Conservation (phyloP, 2,329 filamentous ascomycete species). For the Aspergillus glaucus region DNA sequence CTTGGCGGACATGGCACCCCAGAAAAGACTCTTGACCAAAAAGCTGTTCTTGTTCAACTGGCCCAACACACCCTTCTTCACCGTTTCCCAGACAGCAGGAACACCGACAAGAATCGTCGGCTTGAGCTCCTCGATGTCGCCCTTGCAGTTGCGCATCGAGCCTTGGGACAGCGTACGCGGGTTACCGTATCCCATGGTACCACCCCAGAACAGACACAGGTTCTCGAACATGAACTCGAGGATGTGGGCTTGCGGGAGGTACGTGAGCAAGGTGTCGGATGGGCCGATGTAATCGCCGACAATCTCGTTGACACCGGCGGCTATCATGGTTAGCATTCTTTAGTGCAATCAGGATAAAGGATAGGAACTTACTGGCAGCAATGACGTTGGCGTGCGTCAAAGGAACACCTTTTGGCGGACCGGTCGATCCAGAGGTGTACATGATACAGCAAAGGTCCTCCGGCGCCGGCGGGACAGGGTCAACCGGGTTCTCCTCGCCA, state of each 20-base stretch:
- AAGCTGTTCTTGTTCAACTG: conserved; percentile 68
- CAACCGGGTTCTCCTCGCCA: conserved; percentile 60
- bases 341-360: background rate
- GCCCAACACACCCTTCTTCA: conserved; percentile 84
- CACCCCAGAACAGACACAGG: conserved; percentile 79
- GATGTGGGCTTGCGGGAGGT: conserved; percentile 91
- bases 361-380: conserved; percentile 58
- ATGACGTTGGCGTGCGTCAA: conserved; percentile 75
- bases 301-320: conserved; percentile 73
- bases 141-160: conserved; percentile 81
- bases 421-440: conserved; percentile 84
- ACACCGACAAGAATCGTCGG: conserved; percentile 91
- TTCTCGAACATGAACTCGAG: conserved; percentile 96
- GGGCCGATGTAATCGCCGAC: conserved; percentile 73
- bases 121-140: conserved; percentile 86
- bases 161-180: conserved; percentile 80
- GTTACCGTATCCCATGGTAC: conserved; percentile 87
- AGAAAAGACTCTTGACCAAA: conserved; percentile 74
- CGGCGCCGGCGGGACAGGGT: conserved; percentile 64
- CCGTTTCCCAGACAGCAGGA: conserved; percentile 92
- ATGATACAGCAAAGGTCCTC: conserved; percentile 76
- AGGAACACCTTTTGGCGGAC: conserved; percentile 80
- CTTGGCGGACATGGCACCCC: conserved; percentile 58
- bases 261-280: conserved; percentile 75
- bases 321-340: conserved; percentile 29